phyloP scores from a whole-genome alignment of 768 basidiomycete genomes.

The Roridomyces roridus region DNA sequence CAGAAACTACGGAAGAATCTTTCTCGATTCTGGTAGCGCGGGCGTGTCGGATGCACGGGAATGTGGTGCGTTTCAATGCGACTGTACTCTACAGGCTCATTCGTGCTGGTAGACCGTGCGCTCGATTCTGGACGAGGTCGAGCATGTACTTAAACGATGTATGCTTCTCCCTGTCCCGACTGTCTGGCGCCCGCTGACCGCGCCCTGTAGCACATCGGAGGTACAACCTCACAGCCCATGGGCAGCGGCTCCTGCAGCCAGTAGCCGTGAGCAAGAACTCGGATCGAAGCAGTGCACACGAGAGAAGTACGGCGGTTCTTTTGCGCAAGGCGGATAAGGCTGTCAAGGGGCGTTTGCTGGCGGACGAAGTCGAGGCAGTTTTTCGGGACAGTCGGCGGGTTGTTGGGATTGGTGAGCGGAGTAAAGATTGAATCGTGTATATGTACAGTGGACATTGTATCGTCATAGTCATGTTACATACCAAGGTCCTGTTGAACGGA shows the following conservation, averaged over 20 bases:
- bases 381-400: conserved; percentile 1
- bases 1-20: not conserved
- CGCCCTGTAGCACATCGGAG: not conserved
- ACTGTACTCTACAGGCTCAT: no score
- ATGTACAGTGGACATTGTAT: no score
- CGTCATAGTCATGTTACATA: not conserved
- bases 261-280: not conserved
- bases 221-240: not conserved
- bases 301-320: conserved; percentile 7
- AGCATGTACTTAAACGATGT: conserved; percentile 1
- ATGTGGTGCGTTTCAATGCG: conserved; percentile 1
- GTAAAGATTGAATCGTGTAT: conserved; percentile 2
- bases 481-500: not conserved
- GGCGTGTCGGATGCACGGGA: conserved; percentile 6
- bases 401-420: not conserved
- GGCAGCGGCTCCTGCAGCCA: not conserved
- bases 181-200: not conserved
- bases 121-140: not conserved
- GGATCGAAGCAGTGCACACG: conserved; percentile 7
- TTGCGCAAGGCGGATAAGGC: conserved; percentile 9
- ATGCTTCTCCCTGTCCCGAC: not conserved
- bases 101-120: not conserved
- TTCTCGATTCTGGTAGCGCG: not conserved
- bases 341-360: conserved; percentile 1
- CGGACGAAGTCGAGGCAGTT: conserved; percentile 5